Conservation (phyloP, 257 asterid genomes). For the Rubia yunnanensis region DNA sequence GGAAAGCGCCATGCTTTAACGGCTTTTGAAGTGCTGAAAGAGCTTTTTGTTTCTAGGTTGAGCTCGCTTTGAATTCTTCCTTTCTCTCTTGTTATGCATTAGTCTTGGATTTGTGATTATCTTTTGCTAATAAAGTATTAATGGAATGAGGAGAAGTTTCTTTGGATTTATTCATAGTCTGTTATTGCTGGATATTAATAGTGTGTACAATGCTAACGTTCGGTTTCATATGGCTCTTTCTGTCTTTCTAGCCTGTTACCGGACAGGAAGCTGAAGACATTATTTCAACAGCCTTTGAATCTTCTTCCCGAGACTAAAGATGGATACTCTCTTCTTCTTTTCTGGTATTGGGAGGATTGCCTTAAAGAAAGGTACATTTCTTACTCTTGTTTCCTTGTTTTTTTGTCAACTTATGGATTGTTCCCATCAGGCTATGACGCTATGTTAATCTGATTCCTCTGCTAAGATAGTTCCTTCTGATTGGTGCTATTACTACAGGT, state of each 20-base stretch:
- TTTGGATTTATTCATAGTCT: neutral
- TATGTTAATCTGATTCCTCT: neutral
- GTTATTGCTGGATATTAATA: neutral
- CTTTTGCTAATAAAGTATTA: neutral
- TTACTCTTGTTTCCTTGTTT: neutral
- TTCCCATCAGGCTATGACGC: neutral
- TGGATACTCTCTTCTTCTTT: slow-evolving; percentile 74
- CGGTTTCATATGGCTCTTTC: neutral
- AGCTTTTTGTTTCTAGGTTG: slow-evolving; percentile 64
- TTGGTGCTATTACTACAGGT: slow-evolving; percentile 32
- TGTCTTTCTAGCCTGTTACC: slow-evolving; percentile 64
- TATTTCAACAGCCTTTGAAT: slow-evolving; percentile 69
- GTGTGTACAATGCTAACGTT: no score
- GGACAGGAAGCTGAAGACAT: slow-evolving; percentile 79
- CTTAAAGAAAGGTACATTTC: slow-evolving; percentile 68
- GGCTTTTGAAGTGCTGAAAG: slow-evolving; percentile 86
- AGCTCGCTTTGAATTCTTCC: slow-evolving; percentile 13
- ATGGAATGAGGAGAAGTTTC: neutral
- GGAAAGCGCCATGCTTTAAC: slow-evolving; percentile 93
- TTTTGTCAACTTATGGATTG: neutral
- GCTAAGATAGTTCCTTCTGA: neutral
- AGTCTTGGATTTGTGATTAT: neutral
- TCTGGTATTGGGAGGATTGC: slow-evolving; percentile 96
- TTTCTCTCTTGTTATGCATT: no score
- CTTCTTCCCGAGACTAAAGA: slow-evolving; percentile 79